Evolutionary conservation across 176 grass and related monocot genomes (phyloP).

Genomic region (Poa annua): DNA sequence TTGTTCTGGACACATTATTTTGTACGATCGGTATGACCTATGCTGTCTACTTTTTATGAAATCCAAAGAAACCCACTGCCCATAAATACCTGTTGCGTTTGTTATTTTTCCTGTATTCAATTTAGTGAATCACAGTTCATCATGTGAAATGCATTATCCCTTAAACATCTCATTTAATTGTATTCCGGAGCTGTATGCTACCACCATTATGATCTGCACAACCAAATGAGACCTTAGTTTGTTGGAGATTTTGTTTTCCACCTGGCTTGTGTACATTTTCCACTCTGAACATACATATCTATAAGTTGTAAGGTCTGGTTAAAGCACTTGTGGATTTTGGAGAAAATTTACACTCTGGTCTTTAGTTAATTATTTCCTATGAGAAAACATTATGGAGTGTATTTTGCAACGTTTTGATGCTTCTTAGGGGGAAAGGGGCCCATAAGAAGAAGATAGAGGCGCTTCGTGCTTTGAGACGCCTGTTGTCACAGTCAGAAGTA

Average conservation of each 20-base stretch:
- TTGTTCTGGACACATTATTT: background rate
- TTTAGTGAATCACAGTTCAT: conserved; percentile 21
- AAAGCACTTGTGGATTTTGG: background rate
- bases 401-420: conserved; percentile 13
- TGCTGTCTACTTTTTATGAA: background rate
- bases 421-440: conserved; percentile 76
- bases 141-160: background rate
- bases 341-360: background rate
- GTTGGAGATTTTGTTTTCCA: background rate
- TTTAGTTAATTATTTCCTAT: conserved; percentile 1
- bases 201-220: conserved; percentile 7
- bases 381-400: conserved; percentile 21
- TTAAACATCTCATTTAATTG: conserved; percentile 16
- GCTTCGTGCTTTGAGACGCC: conserved; percentile 73
- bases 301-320: conserved; percentile 1
- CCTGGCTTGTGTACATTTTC: background rate
- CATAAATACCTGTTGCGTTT: conserved; percentile 4
- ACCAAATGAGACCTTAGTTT: background rate
- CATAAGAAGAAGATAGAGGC: conserved; percentile 75
- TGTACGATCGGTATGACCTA: background rate
- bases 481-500: conserved; percentile 89
- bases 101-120: background rate
- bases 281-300: background rate
- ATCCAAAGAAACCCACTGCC: background rate
- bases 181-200: background rate